Conservation (phyloP, 345 rosid genomes). For the Erucastrum elatum region DNA sequence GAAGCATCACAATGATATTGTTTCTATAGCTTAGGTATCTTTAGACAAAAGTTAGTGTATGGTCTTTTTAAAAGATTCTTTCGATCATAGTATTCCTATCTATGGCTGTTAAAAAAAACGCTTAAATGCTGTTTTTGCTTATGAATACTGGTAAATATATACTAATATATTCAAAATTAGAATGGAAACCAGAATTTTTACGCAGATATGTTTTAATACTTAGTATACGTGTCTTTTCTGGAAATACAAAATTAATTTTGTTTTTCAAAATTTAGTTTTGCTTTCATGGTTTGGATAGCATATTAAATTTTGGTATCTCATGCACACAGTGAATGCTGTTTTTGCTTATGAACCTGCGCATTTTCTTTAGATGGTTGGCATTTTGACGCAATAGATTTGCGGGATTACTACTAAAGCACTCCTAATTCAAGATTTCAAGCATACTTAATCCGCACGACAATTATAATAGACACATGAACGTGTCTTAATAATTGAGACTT, state of each 20-base stretch:
- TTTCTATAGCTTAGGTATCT: conserved; percentile 26
- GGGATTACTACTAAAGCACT: conserved; percentile 1
- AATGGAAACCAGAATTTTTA: too few species aligned
- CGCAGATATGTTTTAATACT: not conserved
- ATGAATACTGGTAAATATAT: too few species aligned
- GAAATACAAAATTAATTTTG: not conserved
- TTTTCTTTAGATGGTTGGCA: not conserved
- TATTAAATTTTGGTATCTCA: not conserved
- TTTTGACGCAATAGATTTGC: not conserved
- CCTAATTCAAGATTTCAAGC: not conserved
- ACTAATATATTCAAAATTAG: too few species aligned
- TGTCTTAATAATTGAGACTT: conserved; percentile 33
- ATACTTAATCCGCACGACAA: not conserved
- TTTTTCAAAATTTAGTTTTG: not conserved
- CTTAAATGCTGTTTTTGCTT: too few species aligned
- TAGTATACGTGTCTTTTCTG: not conserved
- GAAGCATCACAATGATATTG: conserved; percentile 21
- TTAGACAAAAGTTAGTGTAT: conserved; percentile 23
- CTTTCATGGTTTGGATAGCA: not conserved
- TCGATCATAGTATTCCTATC: not conserved
- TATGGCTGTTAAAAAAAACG: not conserved
- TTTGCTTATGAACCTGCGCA: not conserved
- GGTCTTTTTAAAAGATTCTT: not conserved
- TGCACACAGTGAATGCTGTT: not conserved
- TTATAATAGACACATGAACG: conserved; percentile 25